Conservation (phyloP, 1,139 yeast genomes). For the Saccharomyces hybrid region DNA sequence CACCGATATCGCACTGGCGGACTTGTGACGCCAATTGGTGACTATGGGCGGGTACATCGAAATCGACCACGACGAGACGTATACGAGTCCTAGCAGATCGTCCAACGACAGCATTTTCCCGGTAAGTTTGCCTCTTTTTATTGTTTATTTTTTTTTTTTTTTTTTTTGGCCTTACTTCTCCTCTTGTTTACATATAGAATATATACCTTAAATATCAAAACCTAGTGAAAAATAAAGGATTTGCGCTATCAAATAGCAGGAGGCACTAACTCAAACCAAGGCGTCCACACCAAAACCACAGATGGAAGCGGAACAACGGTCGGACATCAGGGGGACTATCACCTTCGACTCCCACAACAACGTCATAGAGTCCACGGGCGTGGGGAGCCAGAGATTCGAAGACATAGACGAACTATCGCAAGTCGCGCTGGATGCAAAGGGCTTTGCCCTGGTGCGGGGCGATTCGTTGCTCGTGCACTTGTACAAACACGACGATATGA, state of each 20-base stretch:
- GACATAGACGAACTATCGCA: slow-evolving; percentile 23
- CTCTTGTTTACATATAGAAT: background rate
- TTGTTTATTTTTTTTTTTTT: background rate
- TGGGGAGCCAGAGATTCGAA: slow-evolving; percentile 22
- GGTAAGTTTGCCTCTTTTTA: too few species aligned
- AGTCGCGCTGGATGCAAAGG: slow-evolving; percentile 21
- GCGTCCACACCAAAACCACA: background rate
- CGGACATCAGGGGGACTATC: slow-evolving; percentile 15
- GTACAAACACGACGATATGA: slow-evolving; percentile 22
- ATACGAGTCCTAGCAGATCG: slow-evolving; percentile 22
- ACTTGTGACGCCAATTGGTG: slow-evolving; percentile 34
- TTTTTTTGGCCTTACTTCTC: background rate
- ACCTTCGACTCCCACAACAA: slow-evolving; percentile 24
- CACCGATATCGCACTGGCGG: slow-evolving; percentile 40
- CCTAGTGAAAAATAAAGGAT: background rate
- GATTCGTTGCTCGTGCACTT: slow-evolving; percentile 18
- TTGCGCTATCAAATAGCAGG: background rate
- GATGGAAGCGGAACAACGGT: background rate
- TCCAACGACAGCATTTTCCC: slow-evolving; percentile 8
- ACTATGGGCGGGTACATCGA: slow-evolving; percentile 42
- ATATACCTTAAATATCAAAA: background rate
- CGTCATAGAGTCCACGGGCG: slow-evolving; percentile 22
- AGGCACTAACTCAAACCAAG: background rate
- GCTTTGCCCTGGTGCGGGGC: slow-evolving; percentile 19
- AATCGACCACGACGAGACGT: slow-evolving; percentile 31